Base-by-base conservation (phyloP, 2,329 filamentous ascomycete genomes). In the Hirsutella minnesotensis region DNA sequence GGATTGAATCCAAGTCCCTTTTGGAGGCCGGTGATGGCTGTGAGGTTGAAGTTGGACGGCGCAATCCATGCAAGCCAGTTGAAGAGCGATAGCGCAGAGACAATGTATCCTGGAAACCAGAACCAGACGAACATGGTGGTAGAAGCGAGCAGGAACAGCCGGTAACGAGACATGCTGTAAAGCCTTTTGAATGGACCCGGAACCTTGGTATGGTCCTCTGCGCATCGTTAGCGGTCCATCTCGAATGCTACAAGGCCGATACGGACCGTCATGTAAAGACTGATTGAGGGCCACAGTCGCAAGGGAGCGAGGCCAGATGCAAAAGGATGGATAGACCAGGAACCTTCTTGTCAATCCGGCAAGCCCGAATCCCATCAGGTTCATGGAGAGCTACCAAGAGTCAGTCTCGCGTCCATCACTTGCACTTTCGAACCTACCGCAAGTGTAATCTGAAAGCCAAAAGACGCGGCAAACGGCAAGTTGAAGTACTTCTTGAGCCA, bases 291-390 rank as follows among this genome's bases (percentile, higher is more conserved):
- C 68, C 29, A 72, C 69, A 4, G 65, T 72, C 1, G 68, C 66
- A 3, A 77, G 58, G 0, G 66, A 67, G 1, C 66, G 59, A 0
- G 75, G 75, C 74, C 74, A 77, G 3, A 78, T 60, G 40, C 67
- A 70, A 51, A 66, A 68, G 1, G 70, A 60, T 0, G 72, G 71
- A 40, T 71, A 72, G 5, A 75, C 70, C 4, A 75, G 57, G 51
- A 74, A 75, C 1, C 67, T 59, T 7, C 70, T 64, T 9, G 58
- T 60, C 1, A 73, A 40, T 12, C 73, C 73, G 9, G 73, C 72
- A 34, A 76, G 58, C 1, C 73, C 73, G 42, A 74, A 76, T n/a
- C 73, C 73, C 24, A 77, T 69, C 38, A 73, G 70, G 51, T 74
- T 72, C 29, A 69, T 73, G 0, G 66, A 67, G 9, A 77, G 53